These are phyloP conservation scores for Pistacia atlantica DNA, from an alignment of 345 rosid genomes.

Conservation along the genomic window DNA sequence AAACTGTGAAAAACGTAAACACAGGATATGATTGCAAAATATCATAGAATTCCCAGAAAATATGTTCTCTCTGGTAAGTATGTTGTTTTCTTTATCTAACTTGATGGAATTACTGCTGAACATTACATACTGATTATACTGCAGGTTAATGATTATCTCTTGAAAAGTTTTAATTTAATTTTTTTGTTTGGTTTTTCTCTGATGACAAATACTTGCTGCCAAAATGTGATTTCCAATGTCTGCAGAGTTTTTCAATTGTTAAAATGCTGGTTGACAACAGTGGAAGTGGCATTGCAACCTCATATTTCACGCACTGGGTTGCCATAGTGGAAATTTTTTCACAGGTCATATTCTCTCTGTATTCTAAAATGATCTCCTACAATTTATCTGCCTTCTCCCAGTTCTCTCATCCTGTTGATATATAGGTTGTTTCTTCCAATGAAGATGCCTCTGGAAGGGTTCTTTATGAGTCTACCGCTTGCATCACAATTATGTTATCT, in stretches of 20 bases:
- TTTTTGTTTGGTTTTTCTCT: background rate
- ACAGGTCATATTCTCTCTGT: slow-evolving; percentile 53
- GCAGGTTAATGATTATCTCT: background rate
- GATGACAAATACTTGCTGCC: background rate
- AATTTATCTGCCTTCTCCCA: slow-evolving; percentile 1
- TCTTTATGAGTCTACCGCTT: slow-evolving; percentile 69
- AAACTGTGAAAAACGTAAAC: background rate
- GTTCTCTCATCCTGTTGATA: slow-evolving; percentile 21
- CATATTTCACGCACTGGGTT: slow-evolving; percentile 88
- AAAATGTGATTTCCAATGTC: slow-evolving; percentile 10
- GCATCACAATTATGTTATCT: slow-evolving; percentile 61
- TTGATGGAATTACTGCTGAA: background rate
- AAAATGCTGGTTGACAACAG: slow-evolving; percentile 55
- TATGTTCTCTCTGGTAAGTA: background rate
- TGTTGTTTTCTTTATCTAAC: background rate
- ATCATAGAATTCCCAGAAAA: background rate
- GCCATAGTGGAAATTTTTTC: slow-evolving; percentile 74
- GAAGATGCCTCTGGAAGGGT: slow-evolving; percentile 72
- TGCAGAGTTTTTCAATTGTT: slow-evolving; percentile 76
- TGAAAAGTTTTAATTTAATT: background rate
- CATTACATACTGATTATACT: background rate
- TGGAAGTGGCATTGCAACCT: slow-evolving; percentile 45
- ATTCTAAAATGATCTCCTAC: slow-evolving; percentile 8
- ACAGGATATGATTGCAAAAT: background rate
- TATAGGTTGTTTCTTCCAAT: slow-evolving; percentile 63